Evolutionary conservation across 768 basidiomycete genomes (phyloP).

Genomic region (Pulveroboletus sp.): DNA sequence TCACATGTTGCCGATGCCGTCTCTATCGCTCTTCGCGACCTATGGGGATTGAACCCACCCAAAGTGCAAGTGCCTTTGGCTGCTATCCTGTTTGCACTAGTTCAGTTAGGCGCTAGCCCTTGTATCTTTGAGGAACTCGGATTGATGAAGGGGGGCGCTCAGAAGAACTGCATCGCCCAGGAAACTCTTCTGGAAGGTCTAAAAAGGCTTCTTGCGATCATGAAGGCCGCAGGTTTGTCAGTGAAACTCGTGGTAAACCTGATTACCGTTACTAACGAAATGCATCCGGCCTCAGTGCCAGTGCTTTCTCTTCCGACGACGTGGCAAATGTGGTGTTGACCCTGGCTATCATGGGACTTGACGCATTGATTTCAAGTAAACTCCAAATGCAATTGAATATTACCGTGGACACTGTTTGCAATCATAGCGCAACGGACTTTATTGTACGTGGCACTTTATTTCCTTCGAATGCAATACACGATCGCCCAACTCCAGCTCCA

Average conservation of each 20-base stretch:
- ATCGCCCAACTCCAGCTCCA: constrained; percentile 38
- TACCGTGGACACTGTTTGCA: constrained; percentile 45
- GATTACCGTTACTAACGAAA: constrained; percentile 1
- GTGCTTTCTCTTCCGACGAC: constrained; percentile 36
- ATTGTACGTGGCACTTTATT: constrained; percentile 15
- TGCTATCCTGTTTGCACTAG: constrained; percentile 35
- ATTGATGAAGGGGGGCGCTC: constrained; percentile 20
- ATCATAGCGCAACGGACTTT: constrained; percentile 31
- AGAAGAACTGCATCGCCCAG: constrained; percentile 12
- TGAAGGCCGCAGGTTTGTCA: constrained; percentile 45
- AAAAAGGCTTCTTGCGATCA: constrained; percentile 39
- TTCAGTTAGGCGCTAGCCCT: constrained; percentile 42
- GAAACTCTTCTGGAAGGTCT: constrained; percentile 31
- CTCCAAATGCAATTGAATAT: constrained; percentile 43
- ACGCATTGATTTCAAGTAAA: constrained; percentile 42
- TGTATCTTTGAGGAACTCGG: constrained; percentile 32
- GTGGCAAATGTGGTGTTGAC: constrained; percentile 45
- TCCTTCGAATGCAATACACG: background rate
- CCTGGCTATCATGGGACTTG: constrained; percentile 54
- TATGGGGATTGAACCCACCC: constrained; percentile 25
- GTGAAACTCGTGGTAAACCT: constrained; percentile 14
- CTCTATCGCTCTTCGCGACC: constrained; percentile 30
- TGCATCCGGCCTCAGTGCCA: constrained; percentile 28
- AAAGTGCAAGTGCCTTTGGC: constrained; percentile 31
- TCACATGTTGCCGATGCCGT: constrained; percentile 31